Percentiles rank a stretch among this genome's conserved stretches.
Evolutionary conservation across 768 basidiomycete species (phyloP).

Genomic region (Tylopilus rubrobrunneus): DNA sequence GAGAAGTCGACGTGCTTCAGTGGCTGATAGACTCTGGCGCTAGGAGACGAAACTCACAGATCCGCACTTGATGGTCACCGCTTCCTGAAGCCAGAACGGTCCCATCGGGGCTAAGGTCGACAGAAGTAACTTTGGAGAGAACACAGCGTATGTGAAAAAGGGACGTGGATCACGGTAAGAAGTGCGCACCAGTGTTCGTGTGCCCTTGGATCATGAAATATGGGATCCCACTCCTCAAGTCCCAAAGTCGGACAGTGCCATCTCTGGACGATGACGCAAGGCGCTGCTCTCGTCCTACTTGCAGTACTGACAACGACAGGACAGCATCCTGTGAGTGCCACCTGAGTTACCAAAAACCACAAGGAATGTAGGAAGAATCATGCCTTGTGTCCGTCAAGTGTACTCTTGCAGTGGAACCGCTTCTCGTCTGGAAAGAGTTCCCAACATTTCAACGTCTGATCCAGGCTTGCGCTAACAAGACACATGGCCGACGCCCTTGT

Average conservation of each 20-base stretch:
- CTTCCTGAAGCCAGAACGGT: slow-evolving; percentile 34
- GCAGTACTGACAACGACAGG: slow-evolving; percentile 27
- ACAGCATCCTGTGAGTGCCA: slow-evolving; percentile 26
- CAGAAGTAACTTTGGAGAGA: slow-evolving; percentile 31
- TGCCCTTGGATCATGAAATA: slow-evolving; percentile 36
- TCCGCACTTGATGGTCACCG: slow-evolving; percentile 35
- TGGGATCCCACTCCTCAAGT: slow-evolving; percentile 27
- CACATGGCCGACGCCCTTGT: slow-evolving; percentile 24
- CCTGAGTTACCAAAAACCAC: neutral
- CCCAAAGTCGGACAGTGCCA: slow-evolving; percentile 35
- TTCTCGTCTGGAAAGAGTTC: slow-evolving; percentile 33
- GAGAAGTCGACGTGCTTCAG: slow-evolving; percentile 9
- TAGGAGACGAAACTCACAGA: slow-evolving; percentile 27
- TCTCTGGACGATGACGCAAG: slow-evolving; percentile 39
- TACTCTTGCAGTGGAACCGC: slow-evolving; percentile 27
- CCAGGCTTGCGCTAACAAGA: slow-evolving; percentile 31
- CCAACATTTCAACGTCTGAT: slow-evolving; percentile 40
- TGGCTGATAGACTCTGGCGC: slow-evolving; percentile 11
- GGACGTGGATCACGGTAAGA: slow-evolving; percentile 18
- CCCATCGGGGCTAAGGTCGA: slow-evolving; percentile 35
- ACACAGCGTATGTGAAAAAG: slow-evolving; percentile 9
- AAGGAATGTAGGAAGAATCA: neutral
- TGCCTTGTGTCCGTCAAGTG: slow-evolving; percentile 30
- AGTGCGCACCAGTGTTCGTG: slow-evolving; percentile 31
- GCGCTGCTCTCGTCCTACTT: slow-evolving; percentile 31